A percentile compares a stretch with the other conserved stretches of the same genome.
Evolutionary conservation across 345 rosid species (phyloP).

Genomic region (Linum tenue): DNA sequence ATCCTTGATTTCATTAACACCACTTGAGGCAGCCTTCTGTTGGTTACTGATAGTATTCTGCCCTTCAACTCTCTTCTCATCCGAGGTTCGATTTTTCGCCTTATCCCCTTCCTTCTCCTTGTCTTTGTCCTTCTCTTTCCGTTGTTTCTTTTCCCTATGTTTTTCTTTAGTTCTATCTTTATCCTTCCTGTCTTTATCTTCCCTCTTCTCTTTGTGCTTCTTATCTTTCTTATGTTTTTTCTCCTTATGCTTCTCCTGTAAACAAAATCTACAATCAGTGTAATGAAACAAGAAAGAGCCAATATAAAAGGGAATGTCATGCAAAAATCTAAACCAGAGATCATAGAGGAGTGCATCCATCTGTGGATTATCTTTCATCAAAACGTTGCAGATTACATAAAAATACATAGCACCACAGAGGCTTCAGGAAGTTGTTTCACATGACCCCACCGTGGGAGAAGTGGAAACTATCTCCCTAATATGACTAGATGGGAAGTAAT

Average conservation of each 20-base stretch:
- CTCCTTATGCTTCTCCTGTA: slow-evolving; percentile 48
- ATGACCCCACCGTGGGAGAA: too few species aligned
- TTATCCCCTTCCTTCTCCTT: slow-evolving; percentile 23
- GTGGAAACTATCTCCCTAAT: too few species aligned
- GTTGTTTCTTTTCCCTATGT: slow-evolving; percentile 27
- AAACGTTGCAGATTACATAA: too few species aligned
- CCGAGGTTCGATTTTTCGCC: slow-evolving; percentile 28
- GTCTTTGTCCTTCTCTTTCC: slow-evolving; percentile 11
- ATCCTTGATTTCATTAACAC: slow-evolving; percentile 27
- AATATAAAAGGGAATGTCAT: too few species aligned
- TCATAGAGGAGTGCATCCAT: too few species aligned
- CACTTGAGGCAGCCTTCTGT: slow-evolving; percentile 22
- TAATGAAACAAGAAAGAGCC: neutral
- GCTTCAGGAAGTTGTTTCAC: too few species aligned
- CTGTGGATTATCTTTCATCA: neutral
- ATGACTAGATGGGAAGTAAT: too few species aligned
- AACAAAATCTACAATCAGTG: neutral
- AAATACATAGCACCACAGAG: too few species aligned
- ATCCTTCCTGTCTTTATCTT: slow-evolving; percentile 41
- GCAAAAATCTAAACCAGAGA: neutral
- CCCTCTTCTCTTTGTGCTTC: slow-evolving; percentile 42
- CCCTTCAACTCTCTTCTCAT: slow-evolving; percentile 22
- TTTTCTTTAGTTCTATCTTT: slow-evolving; percentile 52
- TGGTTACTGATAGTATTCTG: slow-evolving; percentile 19
- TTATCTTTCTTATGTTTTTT: slow-evolving; percentile 45